Evolutionary conservation across 208 protist species (phyloP).

Genomic region (Acanthamoeba lenticulata): DNA sequence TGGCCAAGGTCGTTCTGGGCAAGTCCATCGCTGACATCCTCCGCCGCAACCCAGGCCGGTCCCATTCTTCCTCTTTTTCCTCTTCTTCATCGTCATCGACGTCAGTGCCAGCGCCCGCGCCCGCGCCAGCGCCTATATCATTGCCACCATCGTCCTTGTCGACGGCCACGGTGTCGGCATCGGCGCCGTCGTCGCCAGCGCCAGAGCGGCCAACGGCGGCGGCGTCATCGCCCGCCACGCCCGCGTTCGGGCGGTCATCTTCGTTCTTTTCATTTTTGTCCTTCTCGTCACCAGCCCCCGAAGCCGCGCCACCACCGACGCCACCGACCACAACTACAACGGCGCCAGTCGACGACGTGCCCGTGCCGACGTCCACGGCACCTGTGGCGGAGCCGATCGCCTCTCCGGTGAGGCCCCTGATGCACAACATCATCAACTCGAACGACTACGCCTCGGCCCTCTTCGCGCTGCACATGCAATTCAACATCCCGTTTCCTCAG

Average conservation of each 20-base stretch:
- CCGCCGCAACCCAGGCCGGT: no score
- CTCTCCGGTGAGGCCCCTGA: no score
- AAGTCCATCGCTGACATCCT: background rate
- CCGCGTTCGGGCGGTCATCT: background rate
- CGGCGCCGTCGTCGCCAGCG: background rate
- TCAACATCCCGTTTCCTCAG: background rate
- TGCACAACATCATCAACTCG: constrained; percentile 47
- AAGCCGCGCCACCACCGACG: no score
- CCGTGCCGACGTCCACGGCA: no score
- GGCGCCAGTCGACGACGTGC: no score
- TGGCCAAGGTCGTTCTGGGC: background rate
- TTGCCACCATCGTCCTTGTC: background rate
- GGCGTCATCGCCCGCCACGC: background rate
- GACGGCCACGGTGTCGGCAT: no score
- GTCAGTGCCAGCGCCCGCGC: background rate
- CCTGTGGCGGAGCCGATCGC: no score
- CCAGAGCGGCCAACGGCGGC: background rate
- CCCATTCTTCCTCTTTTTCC: no score
- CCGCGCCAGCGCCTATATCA: background rate
- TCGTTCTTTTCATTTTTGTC: background rate
- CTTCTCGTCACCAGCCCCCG: background rate
- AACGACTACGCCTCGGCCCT: constrained; percentile 10
- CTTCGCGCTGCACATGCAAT: constrained; percentile 4
- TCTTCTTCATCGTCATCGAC: no score
- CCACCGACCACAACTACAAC: no score